phyloP scores from a whole-genome alignment of 495 filamentous ascomycete genomes.

The Penicillium soppii region DNA sequence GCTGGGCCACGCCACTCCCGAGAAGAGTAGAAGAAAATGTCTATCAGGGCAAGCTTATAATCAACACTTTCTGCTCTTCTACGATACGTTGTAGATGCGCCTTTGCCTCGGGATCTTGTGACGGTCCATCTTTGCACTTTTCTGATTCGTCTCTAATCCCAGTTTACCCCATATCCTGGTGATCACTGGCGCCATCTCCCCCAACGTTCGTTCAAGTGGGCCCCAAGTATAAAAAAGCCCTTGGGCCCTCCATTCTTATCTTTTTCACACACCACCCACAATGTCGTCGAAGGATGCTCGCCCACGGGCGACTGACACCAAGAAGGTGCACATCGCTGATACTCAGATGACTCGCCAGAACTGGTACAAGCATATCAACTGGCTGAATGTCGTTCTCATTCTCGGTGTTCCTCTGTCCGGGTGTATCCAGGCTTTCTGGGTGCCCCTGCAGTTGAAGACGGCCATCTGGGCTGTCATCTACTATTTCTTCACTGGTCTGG shows the following conservation, averaged over 20 bases:
- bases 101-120: constrained; percentile 39
- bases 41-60: not conserved
- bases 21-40: not conserved
- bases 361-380: constrained; percentile 98
- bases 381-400: constrained; percentile 87
- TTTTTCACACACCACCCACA: constrained; percentile 14
- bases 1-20: constrained; percentile 20
- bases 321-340: constrained; percentile 58
- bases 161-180: constrained; percentile 24
- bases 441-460: constrained; percentile 73
- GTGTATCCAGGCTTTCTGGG: constrained; percentile 75
- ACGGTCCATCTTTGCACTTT: constrained; percentile 9
- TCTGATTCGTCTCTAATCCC: constrained; percentile 14
- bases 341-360: constrained; percentile 77
- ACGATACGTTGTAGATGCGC: not conserved
- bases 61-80: constrained; percentile 1
- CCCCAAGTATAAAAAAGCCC: constrained; percentile 26
- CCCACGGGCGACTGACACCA: constrained; percentile 43
- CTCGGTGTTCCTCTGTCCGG: constrained; percentile 79
- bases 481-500: constrained; percentile 89
- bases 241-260: constrained; percentile 9
- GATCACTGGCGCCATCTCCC: constrained; percentile 20
- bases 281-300: constrained; percentile 44
- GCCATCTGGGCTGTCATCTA: constrained; percentile 78
- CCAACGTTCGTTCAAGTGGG: constrained; percentile 35